phyloP scores from a whole-genome alignment of 106 monocot genomes.

The Apostasia shenzhenica region DNA sequence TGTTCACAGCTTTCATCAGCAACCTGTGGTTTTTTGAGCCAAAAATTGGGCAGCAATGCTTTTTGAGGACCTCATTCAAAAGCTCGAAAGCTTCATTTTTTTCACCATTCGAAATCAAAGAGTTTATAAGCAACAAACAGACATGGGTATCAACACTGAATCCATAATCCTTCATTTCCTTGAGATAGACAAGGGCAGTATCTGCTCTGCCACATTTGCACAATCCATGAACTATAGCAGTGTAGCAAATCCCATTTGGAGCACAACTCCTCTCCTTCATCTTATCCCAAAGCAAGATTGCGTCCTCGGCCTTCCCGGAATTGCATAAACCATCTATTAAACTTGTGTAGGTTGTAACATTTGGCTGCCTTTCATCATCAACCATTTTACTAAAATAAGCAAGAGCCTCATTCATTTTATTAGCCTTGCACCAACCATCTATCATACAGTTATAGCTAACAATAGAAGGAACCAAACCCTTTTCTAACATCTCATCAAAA shows the following conservation, averaged over 20 bases:
- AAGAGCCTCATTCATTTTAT: slow-evolving; percentile 44
- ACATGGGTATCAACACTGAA: slow-evolving; percentile 45
- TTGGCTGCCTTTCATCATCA: slow-evolving; percentile 31
- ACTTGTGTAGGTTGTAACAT: slow-evolving; percentile 50
- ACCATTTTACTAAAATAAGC: slow-evolving; percentile 35
- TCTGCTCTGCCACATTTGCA: slow-evolving; percentile 60
- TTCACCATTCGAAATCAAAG: slow-evolving; percentile 42
- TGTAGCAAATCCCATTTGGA: slow-evolving; percentile 58
- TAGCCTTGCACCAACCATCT: slow-evolving; percentile 66
- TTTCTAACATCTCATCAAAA: slow-evolving; percentile 58
- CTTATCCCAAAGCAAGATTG: slow-evolving; percentile 43
- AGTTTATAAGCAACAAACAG: slow-evolving; percentile 46
- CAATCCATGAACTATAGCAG: slow-evolving; percentile 59
- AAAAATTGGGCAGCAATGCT: slow-evolving; percentile 7
- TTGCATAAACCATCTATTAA: slow-evolving; percentile 70
- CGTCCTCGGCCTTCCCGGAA: slow-evolving; percentile 46
- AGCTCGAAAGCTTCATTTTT: slow-evolving; percentile 37
- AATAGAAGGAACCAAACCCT: slow-evolving; percentile 57
- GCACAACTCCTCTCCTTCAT: slow-evolving; percentile 58
- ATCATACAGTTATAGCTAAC: slow-evolving; percentile 79
- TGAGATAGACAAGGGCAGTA: slow-evolving; percentile 42
- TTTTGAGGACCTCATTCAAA: slow-evolving; percentile 49
- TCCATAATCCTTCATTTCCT: slow-evolving; percentile 44
- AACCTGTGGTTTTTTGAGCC: slow-evolving; percentile 34
- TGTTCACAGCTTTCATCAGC: slow-evolving; percentile 33